Percentiles rank a stretch among this genome's conserved stretches.
Evolutionary conservation across 805 yeast species (phyloP).

Genomic region (Lipomyces yamanashiensis): DNA sequence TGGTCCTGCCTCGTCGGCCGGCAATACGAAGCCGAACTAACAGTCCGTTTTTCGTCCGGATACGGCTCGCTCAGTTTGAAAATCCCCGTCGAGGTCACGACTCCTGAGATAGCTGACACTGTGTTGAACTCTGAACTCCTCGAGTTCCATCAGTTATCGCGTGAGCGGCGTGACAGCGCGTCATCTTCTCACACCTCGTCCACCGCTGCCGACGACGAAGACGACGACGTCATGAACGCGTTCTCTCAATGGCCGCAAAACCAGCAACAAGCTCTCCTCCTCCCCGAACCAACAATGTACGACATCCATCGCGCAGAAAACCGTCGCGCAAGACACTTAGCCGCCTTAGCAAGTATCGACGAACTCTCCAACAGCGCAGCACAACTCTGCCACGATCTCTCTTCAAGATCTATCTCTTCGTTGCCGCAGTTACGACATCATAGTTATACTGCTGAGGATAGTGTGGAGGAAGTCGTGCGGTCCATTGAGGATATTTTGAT

Average conservation of each 20-base stretch:
- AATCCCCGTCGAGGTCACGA: constrained; percentile 28
- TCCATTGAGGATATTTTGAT: too few species aligned
- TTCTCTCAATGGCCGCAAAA: constrained; percentile 3
- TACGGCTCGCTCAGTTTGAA: constrained; percentile 3
- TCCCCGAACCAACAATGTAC: constrained; percentile 6
- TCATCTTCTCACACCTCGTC: too few species aligned
- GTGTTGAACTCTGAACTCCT: constrained; percentile 8
- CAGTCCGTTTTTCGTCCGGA: constrained; percentile 19
- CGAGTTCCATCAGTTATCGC: background rate
- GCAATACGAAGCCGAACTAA: constrained; percentile 29
- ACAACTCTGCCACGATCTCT: constrained; percentile 8
- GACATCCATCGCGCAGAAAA: constrained; percentile 7
- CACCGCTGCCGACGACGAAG: background rate
- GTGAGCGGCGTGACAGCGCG: too few species aligned
- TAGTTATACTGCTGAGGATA: background rate
- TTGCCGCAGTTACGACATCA: background rate
- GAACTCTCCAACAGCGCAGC: background rate
- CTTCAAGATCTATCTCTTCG: background rate
- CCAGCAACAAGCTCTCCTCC: background rate
- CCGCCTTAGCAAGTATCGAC: constrained; percentile 8
- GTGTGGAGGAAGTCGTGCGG: background rate
- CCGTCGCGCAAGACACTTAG: constrained; percentile 1
- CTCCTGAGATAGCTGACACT: constrained; percentile 19
- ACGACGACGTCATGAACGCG: constrained; percentile 14
- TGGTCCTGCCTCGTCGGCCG: constrained; percentile 30